A percentile compares a stretch with the other conserved stretches of the same genome.
Evolutionary conservation across 1,284 basidiomycete species (phyloP).

Genomic region (Ganoderma sinense): DNA sequence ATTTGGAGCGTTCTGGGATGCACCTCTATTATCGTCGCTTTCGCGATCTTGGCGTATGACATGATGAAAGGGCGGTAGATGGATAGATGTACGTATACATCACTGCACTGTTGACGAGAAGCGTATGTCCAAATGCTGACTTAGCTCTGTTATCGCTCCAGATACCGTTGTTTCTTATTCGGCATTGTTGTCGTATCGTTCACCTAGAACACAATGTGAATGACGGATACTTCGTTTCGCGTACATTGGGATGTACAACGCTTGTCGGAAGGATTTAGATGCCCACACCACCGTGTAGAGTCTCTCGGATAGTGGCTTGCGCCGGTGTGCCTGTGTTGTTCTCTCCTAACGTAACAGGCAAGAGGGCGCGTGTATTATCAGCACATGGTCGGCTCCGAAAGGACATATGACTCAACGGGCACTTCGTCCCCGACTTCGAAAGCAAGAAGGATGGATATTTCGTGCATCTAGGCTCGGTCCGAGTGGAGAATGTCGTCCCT

Average conservation of each 20-base stretch:
- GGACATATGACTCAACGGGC: background rate
- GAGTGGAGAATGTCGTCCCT: background rate
- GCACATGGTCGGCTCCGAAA: background rate
- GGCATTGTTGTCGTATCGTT: background rate
- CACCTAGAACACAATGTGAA: background rate
- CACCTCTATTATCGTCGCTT: conserved; percentile 74
- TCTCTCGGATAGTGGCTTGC: no score
- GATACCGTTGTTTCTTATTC: background rate
- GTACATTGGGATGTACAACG: background rate
- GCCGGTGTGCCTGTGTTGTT: no score
- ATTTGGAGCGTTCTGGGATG: conserved; percentile 73
- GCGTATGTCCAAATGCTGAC: background rate
- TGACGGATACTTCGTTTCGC: background rate
- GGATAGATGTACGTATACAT: conserved; percentile 1
- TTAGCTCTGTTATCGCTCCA: background rate
- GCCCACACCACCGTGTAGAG: background rate
- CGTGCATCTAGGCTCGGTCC: background rate
- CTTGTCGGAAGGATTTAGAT: background rate
- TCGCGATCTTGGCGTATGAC: conserved; percentile 76
- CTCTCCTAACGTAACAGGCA: background rate
- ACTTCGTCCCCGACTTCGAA: background rate
- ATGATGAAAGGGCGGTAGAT: conserved; percentile 50
- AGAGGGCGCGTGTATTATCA: background rate
- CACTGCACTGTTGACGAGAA: background rate
- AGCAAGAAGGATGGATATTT: background rate